phyloP scores from a whole-genome alignment of 1,284 basidiomycete species.

The Cutaneotrichosporon mucoides region DNA sequence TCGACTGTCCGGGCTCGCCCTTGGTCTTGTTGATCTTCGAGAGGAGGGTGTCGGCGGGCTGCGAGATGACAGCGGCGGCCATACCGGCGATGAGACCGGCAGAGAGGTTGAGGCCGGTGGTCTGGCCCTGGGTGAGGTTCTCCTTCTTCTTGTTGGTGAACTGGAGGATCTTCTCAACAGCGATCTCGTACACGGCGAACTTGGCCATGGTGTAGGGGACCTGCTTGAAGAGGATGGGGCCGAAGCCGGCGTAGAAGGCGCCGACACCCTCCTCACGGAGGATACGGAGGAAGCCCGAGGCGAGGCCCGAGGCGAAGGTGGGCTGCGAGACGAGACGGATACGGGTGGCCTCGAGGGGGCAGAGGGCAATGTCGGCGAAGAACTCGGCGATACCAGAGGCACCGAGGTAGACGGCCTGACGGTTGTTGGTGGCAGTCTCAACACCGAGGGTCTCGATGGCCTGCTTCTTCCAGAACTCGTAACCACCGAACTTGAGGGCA shows the following conservation, averaged over 20 bases:
- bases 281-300: slow-evolving; percentile 56
- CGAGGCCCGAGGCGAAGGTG: slow-evolving; percentile 54
- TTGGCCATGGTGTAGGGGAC: slow-evolving; percentile 56
- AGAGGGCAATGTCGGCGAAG: slow-evolving; percentile 77
- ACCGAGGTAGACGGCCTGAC: slow-evolving; percentile 89
- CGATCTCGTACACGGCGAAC: slow-evolving; percentile 54
- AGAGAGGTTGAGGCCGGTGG: slow-evolving; percentile 50
- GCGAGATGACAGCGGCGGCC: slow-evolving; percentile 59
- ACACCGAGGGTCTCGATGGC: slow-evolving; percentile 82
- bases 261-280: slow-evolving; percentile 52
- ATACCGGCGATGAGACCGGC: slow-evolving; percentile 57
- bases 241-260: slow-evolving; percentile 57
- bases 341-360: slow-evolving; percentile 56
- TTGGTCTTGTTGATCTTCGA: slow-evolving; percentile 60
- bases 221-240: slow-evolving; percentile 58
- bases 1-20: slow-evolving; percentile 55
- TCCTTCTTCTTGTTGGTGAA: slow-evolving; percentile 53
- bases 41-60: slow-evolving; percentile 56
- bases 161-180: slow-evolving; percentile 52
- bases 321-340: slow-evolving; percentile 59
- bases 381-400: slow-evolving; percentile 90
- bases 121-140: slow-evolving; percentile 47
- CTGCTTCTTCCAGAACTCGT: slow-evolving; percentile 90
- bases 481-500: slow-evolving; percentile 91
- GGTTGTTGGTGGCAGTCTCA: slow-evolving; percentile 79